Base-by-base conservation (phyloP, 1,139 yeast genomes). In the Geotrichum restrictum region DNA sequence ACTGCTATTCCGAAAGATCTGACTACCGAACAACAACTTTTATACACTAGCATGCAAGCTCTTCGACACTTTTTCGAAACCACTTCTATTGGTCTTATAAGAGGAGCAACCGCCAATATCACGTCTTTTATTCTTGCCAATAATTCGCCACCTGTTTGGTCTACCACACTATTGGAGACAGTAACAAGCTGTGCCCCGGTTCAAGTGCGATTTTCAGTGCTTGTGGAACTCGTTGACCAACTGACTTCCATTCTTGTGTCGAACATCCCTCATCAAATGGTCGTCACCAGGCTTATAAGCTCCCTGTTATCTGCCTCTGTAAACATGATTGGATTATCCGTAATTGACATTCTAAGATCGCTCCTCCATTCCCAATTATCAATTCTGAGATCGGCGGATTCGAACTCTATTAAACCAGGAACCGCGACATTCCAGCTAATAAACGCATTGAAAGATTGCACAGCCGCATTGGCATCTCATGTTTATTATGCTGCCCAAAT, bases 301-400 rank as follows among this genome's bases (percentile, higher is more conserved):
- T 82, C 85, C 1, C 71, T 93, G 41, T 74, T 91, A n/a, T 77
- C 85, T 1, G 84, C 95, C 0, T 82, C 83, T 39, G 88, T 88
- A 43, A 88, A 85, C 64, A 81, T 91, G 79, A 84, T 89, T 58
- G 98, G 98, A 0, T 73, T 93, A 45, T 86, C 96, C 11, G 87
- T 89, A n/a, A 76, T 89, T 45, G 98, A 91, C 65, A 78, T 84
- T 57, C 74, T 87, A 66, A 80, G 85, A 56, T 80, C 80, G 48
- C 69, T 93, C 14, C 70, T 87, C 47, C 94, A 88, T 63, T 69
- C 81, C 21, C 47, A 51, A 27, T 21, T 41, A 3, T 69, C 73
- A 18, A 66, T 80, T 46, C 67, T 78, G 37, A 51, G 51, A 41
- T 32, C 51, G 11, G 56, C 32, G 1, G 42, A 45, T 14, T 34